These are phyloP conservation scores for Cylindrotheca closterium DNA, from an alignment of 108 stramenopile genomes.

Conservation along the genomic window DNA sequence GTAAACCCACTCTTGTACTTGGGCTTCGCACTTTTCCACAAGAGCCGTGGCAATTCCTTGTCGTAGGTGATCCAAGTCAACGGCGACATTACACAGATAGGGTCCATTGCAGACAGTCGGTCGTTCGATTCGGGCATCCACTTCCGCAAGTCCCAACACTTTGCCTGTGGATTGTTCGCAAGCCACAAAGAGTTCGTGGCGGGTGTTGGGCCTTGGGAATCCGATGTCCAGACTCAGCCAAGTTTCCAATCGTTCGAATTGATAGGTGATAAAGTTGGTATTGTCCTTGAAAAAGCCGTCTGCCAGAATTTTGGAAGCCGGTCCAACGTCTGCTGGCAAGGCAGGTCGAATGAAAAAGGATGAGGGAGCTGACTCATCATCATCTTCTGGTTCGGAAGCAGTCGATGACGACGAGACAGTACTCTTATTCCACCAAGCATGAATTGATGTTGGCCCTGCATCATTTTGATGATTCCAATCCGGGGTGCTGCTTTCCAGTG, in stretches of 20 bases:
- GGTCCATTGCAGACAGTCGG: conserved; percentile 33
- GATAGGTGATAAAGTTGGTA: conserved; percentile 61
- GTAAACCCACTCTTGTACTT: conserved; percentile 25
- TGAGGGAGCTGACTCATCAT: neutral
- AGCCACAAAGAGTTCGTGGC: conserved; percentile 67
- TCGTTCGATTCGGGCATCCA: conserved; percentile 46
- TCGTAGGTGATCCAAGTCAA: conserved; percentile 49
- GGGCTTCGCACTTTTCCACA: conserved; percentile 52
- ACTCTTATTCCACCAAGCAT: no score
- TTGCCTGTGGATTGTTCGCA: conserved; percentile 37
- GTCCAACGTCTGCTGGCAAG: conserved; percentile 38
- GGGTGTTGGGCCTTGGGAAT: conserved; percentile 37
- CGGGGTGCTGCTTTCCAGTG: no score
- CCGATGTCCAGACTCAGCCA: conserved; percentile 57
- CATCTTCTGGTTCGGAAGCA: neutral
- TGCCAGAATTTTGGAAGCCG: conserved; percentile 58
- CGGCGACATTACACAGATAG: conserved; percentile 82
- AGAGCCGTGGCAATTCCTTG: conserved; percentile 62
- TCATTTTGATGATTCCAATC: no score
- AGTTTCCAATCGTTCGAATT: conserved; percentile 63
- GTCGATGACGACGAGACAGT: no score
- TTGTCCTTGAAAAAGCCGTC: conserved; percentile 65
- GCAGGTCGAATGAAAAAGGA: conserved; percentile 28
- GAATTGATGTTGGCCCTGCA: no score
- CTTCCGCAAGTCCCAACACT: conserved; percentile 65